Conservation (phyloP, 208 protist species). For the Borovskyia barvae region DNA sequence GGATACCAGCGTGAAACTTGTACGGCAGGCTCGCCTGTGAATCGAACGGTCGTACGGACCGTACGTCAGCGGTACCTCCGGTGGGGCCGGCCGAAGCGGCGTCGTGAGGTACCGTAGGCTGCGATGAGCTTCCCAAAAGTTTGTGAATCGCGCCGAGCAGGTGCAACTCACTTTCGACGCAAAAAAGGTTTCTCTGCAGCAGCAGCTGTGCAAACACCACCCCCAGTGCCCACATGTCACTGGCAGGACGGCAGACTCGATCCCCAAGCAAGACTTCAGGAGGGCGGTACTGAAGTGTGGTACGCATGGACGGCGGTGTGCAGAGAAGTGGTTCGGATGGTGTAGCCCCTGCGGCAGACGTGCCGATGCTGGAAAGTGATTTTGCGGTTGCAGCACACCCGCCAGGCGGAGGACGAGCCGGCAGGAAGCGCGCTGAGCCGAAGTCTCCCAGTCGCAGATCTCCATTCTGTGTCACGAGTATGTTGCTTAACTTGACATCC, state of each 20-base stretch:
- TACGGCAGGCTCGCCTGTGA: constrained; percentile 45
- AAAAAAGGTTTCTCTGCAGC: constrained; percentile 73
- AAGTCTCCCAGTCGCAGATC: constrained; percentile 87
- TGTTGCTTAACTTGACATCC: constrained; percentile 89
- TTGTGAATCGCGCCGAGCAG: constrained; percentile 79
- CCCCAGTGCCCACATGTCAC: constrained; percentile 87
- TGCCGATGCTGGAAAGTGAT: no score
- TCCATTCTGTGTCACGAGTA: constrained; percentile 66
- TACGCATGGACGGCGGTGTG: constrained; percentile 72
- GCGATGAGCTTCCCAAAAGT: constrained; percentile 57
- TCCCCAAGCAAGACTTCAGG: constrained; percentile 80
- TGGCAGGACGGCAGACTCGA: constrained; percentile 42
- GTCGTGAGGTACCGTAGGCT: neutral
- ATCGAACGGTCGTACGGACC: neutral
- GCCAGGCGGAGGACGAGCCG: neutral
- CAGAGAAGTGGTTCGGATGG: constrained; percentile 16
- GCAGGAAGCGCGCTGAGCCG: constrained; percentile 73
- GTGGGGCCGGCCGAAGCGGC: neutral
- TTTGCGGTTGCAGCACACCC: no score
- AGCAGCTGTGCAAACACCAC: constrained; percentile 88
- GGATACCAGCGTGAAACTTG: constrained; percentile 55
- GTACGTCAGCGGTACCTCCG: neutral
- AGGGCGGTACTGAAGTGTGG: constrained; percentile 85
- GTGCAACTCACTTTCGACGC: constrained; percentile 60
- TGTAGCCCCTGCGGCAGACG: neutral